A percentile compares a stretch with the other conserved stretches of the same genome.
These are phyloP conservation scores for Russula virescens DNA, from an alignment of 768 basidiomycete species.

Conservation along the genomic window DNA sequence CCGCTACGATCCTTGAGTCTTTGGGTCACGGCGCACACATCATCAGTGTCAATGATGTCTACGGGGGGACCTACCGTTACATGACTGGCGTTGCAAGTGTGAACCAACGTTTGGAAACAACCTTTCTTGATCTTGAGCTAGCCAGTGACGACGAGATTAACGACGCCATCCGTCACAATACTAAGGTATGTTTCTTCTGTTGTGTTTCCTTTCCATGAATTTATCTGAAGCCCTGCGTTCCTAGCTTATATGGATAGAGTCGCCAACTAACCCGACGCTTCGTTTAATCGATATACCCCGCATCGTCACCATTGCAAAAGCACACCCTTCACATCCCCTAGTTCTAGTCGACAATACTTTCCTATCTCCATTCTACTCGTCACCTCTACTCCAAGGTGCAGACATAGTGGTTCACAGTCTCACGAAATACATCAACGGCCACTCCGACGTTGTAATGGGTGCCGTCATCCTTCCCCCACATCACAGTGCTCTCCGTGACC, in stretches of 20 bases:
- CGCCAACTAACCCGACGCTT: conserved; percentile 93
- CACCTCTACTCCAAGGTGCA: conserved; percentile 79
- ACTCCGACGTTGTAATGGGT: conserved; percentile 91
- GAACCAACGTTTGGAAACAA: conserved; percentile 63
- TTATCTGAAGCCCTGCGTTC: background rate
- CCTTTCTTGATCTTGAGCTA: conserved; percentile 77
- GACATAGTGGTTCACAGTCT: no score
- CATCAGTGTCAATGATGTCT: conserved; percentile 87
- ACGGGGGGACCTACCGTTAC: conserved; percentile 90
- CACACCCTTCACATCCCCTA: conserved; percentile 60
- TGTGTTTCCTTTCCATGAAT: background rate
- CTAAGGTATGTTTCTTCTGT: conserved; percentile 52
- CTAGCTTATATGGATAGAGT: conserved; percentile 91
- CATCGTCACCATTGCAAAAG: conserved; percentile 66
- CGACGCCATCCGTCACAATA: conserved; percentile 63
- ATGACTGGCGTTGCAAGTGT: no score
- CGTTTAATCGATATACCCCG: conserved; percentile 75
- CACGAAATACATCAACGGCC: conserved; percentile 88
- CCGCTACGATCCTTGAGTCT: conserved; percentile 79
- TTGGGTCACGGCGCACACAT: conserved; percentile 75
- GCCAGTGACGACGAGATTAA: conserved; percentile 58
- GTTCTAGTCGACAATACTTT: conserved; percentile 94
- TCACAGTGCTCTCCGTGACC: conserved; percentile 42
- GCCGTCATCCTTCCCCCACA: conserved; percentile 63
- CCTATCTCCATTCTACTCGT: conserved; percentile 85